Evolutionary conservation across 495 filamentous ascomycete species (phyloP), one percentile per base, ranked within the genome.

Genomic region (Extremus antarcticus): DNA sequence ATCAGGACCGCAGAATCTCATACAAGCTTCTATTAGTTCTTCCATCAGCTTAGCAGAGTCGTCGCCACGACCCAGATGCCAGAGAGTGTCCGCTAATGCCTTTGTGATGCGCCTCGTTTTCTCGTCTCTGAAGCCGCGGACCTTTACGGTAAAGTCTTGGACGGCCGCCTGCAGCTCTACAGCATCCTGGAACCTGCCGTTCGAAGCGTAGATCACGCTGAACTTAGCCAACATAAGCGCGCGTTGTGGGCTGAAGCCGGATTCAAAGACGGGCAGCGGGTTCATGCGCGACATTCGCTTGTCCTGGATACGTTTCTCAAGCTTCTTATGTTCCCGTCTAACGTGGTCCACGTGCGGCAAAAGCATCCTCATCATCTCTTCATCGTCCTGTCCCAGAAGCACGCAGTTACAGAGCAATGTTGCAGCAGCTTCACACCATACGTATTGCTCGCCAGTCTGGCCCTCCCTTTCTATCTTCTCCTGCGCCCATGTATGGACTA

Each of bases 401-500:
- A 63, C 50, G 50, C 51, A 54, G 39, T 59, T 23, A 25, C 57
- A 52, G 22, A 73, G 57, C 21, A 63, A 51, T 2, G 38, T 39
- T 25, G 48, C 29, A 57, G 62, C n/a, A 46, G 20, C 23, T 56
- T 53, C 16, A 41, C 35, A 25, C 51, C 51, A 54, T 29, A 54
- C 3, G 1, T 9, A 38, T 22, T 47, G 51, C 39, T 54, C 51
- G 7, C 39, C 51, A n/a, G 32, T 2, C 3, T 16, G 45, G 11
- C 55, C 38, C 61, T 54, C 32, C 8, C 10, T 9, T n/a, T n/a
- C n/a, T n/a, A n/a, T n/a, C 43, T 9, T 19, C 20, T 69, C 64
- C 51, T 63, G 47, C 1, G 65, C 59, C 68, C 68, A 72, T 51
- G 55, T 38, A 53, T 72, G 69, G 2, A 70, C 63, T 19, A 70